A percentile compares a stretch with the other conserved stretches of the same genome.
phyloP scores from a whole-genome alignment of 306 rosid species.

The Castanea sativa region DNA sequence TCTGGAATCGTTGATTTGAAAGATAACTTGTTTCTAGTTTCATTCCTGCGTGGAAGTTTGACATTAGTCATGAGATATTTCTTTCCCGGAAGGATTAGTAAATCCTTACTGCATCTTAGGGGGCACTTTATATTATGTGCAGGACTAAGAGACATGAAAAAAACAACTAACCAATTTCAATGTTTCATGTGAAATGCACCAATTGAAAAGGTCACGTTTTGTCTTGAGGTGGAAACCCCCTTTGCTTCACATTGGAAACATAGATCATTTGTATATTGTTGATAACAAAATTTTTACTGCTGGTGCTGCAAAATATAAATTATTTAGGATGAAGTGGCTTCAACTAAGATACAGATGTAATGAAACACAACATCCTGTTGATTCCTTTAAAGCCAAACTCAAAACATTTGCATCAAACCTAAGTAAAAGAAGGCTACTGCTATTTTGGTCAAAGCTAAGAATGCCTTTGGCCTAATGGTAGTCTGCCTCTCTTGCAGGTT shows the following conservation, averaged over 20 bases:
- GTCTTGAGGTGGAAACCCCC: background rate
- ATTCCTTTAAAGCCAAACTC: background rate
- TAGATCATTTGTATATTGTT: background rate
- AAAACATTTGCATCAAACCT: background rate
- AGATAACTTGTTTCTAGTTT: background rate
- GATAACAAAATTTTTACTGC: background rate
- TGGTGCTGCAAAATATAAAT: background rate
- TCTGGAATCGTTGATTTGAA: background rate
- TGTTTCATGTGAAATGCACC: too few species aligned
- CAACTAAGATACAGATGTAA: background rate
- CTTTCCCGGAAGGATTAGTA: slow-evolving; percentile 3
- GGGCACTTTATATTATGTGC: background rate
- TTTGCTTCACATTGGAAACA: background rate
- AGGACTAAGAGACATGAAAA: background rate
- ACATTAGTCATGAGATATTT: background rate
- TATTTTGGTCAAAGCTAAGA: background rate
- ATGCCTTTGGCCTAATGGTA: too few species aligned
- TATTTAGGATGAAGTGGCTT: background rate
- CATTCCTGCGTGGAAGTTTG: too few species aligned
- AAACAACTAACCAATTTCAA: too few species aligned
- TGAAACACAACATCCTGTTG: background rate
- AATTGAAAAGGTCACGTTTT: background rate
- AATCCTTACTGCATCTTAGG: slow-evolving; percentile 8
- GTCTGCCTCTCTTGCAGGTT: too few species aligned
- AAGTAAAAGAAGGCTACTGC: background rate